Evolutionary conservation across 768 basidiomycete genomes (phyloP), one percentile per base, ranked within the genome.

Genomic region (Clitopilus passeckerianus): DNA sequence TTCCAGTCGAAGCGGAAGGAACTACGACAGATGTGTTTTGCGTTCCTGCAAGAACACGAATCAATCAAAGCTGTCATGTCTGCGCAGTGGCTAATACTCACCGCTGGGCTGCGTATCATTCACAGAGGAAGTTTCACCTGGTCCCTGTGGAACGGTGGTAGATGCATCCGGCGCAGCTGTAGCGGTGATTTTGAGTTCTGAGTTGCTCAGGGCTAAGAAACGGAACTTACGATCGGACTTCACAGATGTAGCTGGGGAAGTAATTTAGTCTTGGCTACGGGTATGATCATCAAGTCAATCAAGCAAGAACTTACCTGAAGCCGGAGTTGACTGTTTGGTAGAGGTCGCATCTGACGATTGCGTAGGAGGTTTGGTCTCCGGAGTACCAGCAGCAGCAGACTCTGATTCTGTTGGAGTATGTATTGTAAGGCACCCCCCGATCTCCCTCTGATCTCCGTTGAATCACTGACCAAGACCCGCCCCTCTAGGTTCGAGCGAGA

Each of bases 391-490:
- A 20, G 46, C 22, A 23, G 46, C 46, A 20, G 46, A 18, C 46
- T 18, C 46, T 50, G 46, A 50, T 50, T 50, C 46, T 50, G 46
- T 50, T 50, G 46, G 46, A 22, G 16, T 20, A 22, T 50, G 46
- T 5, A 50, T 50, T 3, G 46, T 50, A 50, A 50, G 46, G 46
- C 18, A 50, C 46, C 5, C 20, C 46, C 18, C 20, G 22, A 50
- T 50, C 22, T 50, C 22, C 18, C 46, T 50, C 12, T 18, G 46
- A 50, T 50, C 46, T 20, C 46, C 46, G 22, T 18, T 50, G 24
- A 41, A 16, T 15, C 5, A 59, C 56, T 34, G 20, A 62, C 61
- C 33, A 33, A 52, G 6, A 34, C 54, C 58, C 22, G 12, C 52
- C 52, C 44, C 53, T 27, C 20, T 52, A 16, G 61, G 56, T 50